Evolutionary conservation across 305 asterid species (phyloP), one percentile per base, ranked within the genome.

Genomic region (Fraxinus angustifolia): DNA sequence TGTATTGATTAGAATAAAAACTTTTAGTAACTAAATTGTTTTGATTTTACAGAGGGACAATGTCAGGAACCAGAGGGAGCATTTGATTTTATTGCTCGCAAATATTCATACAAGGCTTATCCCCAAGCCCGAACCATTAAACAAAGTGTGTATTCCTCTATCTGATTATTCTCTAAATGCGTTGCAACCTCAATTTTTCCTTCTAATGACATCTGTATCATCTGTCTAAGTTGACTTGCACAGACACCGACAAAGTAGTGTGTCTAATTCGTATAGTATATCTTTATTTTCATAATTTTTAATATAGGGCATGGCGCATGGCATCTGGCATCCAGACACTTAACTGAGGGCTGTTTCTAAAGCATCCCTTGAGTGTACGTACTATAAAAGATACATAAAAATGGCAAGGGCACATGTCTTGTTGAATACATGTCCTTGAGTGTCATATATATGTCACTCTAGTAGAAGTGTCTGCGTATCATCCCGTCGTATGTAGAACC

Each of bases 41-140:
- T 79, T 85, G 82, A 50, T 75, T 87, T 76, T 86, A 76, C 97
- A 96, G 99, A 94, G 90, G 89, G 98, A 96, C 88, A 96, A 89
- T 72, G 97, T 96, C 81, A 91, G 99, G 85, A 96, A 96, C 86
- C 97, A 96, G 87, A 85, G 98, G 89, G 99, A 96, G 90, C 97
- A 94, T 89, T 84, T 94, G 91, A 92, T 86, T 79, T 73, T 96
- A 91, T 85, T 94, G 85, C 97, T 96, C 84, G 96, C 98, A 60
- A 93, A 94, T 85, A 90, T 90, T 84, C 98, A 94, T 86, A 88
- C 90, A 85, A 92, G 99, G 91, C 97, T 94, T 81, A 77, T 81
- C 83, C 98, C 99, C 72, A 94, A 89, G 90, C 94, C 98, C 2
- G 98, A 94, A 82, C 97, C 97, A 67, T 93, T 84, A 73, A 90